Conservation (phyloP, 805 yeast species). For the Pichia gijzeniarum region DNA sequence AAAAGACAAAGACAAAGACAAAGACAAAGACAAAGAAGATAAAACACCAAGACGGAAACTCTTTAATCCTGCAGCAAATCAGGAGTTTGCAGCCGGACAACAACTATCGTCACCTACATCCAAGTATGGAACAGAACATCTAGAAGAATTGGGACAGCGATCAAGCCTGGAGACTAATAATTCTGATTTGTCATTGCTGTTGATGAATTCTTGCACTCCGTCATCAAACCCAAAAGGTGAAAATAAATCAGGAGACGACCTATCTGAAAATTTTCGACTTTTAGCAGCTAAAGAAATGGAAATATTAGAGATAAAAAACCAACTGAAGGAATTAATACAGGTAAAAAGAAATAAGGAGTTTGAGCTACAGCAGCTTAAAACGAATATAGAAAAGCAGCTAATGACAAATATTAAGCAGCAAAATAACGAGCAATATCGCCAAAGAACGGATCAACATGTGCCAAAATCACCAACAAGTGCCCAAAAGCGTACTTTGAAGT, state of each 20-base stretch:
- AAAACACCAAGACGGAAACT: conserved; percentile 9
- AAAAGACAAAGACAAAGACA: neutral
- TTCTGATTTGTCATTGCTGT: conserved; percentile 2
- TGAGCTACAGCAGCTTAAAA: conserved; percentile 47
- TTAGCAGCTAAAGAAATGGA: conserved; percentile 67
- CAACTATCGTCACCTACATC: conserved; percentile 1
- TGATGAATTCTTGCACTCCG: neutral
- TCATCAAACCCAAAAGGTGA: conserved; percentile 2
- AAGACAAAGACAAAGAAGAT: neutral
- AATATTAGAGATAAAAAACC: conserved; percentile 56
- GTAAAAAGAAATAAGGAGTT: conserved; percentile 37
- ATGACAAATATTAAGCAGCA: conserved; percentile 33
- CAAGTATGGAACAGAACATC: neutral
- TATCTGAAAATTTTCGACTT: conserved; percentile 50
- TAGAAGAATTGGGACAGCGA: conserved; percentile 1
- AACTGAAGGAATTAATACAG: conserved; percentile 37
- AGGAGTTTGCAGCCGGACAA: neutral
- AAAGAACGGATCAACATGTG: conserved; percentile 8
- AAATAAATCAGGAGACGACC: conserved; percentile 22
- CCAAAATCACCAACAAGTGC: conserved; percentile 20
- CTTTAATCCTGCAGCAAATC: neutral
- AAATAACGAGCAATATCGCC: conserved; percentile 1
- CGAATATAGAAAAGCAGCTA: conserved; percentile 39
- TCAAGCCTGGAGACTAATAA: conserved; percentile 4
- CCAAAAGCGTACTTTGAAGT: conserved; percentile 13